These are phyloP conservation scores for Capillidium rhysosporum DNA, from an alignment of 371 early-diverging fungal species.

Conservation along the genomic window DNA sequence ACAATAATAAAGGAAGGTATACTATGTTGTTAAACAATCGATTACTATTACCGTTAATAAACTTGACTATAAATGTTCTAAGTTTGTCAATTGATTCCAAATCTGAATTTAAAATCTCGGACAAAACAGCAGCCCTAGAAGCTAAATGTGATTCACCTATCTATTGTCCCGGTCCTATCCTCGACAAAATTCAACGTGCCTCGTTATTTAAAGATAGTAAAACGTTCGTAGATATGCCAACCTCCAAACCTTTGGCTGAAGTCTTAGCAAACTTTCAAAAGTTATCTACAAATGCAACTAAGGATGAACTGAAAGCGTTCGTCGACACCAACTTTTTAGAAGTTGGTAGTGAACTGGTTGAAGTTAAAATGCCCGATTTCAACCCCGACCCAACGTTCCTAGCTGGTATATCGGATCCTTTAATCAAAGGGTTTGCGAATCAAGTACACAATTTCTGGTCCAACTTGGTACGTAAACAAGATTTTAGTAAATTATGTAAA, in stretches of 20 bases:
- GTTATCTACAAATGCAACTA: constrained; percentile 23
- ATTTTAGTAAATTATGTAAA: constrained; percentile 22
- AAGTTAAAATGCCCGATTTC: constrained; percentile 13
- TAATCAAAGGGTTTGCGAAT: constrained; percentile 26
- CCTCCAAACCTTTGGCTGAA: constrained; percentile 24
- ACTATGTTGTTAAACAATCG: too few species aligned
- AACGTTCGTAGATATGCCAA: constrained; percentile 33
- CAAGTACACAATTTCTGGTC: constrained; percentile 33
- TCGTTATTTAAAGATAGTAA: constrained; percentile 16
- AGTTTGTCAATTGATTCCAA: too few species aligned
- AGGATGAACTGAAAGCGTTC: constrained; percentile 23
- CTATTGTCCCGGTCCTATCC: constrained; percentile 41
- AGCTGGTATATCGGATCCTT: constrained; percentile 18
- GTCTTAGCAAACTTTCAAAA: constrained; percentile 27
- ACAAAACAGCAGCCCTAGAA: too few species aligned
- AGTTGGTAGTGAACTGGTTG: constrained; percentile 21
- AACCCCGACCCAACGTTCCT: constrained; percentile 22
- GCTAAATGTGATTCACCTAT: constrained; percentile 20
- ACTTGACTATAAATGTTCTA: too few species aligned
- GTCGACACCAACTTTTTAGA: constrained; percentile 34
- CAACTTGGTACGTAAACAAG: constrained; percentile 27
- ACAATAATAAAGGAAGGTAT: too few species aligned
- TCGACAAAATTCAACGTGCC: constrained; percentile 36
- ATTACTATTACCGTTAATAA: too few species aligned
- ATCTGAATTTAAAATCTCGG: too few species aligned